Percentiles rank a stretch among this genome's conserved stretches.
Conservation (phyloP, 2,329 filamentous ascomycete species). For the Fusarium drepaniforme region DNA sequence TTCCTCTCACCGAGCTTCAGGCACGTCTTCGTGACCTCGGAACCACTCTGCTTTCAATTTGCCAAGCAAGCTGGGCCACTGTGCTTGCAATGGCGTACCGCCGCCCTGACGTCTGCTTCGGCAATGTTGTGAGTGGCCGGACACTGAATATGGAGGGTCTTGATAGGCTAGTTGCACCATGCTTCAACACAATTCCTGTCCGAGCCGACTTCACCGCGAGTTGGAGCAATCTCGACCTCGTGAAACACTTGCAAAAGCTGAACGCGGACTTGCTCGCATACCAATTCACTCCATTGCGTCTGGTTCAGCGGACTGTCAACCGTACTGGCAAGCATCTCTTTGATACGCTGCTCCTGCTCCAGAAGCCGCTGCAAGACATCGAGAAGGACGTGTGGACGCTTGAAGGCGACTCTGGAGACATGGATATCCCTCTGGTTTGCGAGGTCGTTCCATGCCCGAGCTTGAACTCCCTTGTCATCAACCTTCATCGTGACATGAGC, state of each 20-base stretch:
- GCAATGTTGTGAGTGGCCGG: slow-evolving; percentile 86
- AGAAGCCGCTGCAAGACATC: slow-evolving; percentile 71
- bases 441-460: slow-evolving; percentile 73
- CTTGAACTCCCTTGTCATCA: slow-evolving; percentile 66
- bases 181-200: slow-evolving; percentile 89
- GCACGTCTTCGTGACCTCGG: slow-evolving; percentile 63
- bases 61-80: slow-evolving; percentile 80
- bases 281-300: slow-evolving; percentile 81
- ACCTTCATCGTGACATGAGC: slow-evolving; percentile 72
- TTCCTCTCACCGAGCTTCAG: slow-evolving; percentile 61
- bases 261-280: slow-evolving; percentile 74
- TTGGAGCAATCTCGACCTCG: slow-evolving; percentile 66
- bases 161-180: slow-evolving; percentile 84
- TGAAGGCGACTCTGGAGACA: slow-evolving; percentile 68
- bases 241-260: slow-evolving; percentile 69
- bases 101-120: slow-evolving; percentile 81
- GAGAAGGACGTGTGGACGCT: slow-evolving; percentile 68
- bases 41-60: slow-evolving; percentile 73
- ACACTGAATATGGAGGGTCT: slow-evolving; percentile 74
- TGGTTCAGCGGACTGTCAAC: slow-evolving; percentile 69
- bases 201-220: slow-evolving; percentile 65
- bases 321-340: slow-evolving; percentile 71
- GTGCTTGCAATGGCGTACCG: slow-evolving; percentile 69
- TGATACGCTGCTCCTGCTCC: slow-evolving; percentile 84
- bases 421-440: slow-evolving; percentile 83